phyloP scores from a whole-genome alignment of 495 filamentous ascomycete species.

The Penicillium angulare region DNA sequence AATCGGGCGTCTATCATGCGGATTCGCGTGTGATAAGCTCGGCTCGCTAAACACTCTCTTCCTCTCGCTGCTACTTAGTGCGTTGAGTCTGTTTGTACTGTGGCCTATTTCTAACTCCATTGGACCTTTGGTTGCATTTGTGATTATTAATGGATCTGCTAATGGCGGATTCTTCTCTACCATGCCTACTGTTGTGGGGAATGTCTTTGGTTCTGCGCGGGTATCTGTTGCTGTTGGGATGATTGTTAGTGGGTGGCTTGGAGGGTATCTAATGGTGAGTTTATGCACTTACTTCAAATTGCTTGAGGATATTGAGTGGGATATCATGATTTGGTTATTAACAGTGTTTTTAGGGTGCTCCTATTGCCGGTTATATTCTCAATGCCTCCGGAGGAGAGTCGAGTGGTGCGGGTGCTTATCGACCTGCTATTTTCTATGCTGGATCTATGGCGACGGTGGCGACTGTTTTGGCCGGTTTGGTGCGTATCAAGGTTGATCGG shows the following conservation, averaged over 20 bases:
- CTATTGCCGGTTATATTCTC: conserved; percentile 59
- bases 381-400: conserved; percentile 50
- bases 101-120: conserved; percentile 56
- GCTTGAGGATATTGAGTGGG: no score
- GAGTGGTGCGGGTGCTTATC: conserved; percentile 46
- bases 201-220: conserved; percentile 53
- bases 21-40: conserved; percentile 49
- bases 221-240: conserved; percentile 60
- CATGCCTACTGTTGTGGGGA: conserved; percentile 59
- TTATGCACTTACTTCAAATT: not conserved
- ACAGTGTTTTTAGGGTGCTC: conserved; percentile 45
- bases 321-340: not conserved
- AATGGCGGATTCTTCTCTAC: conserved; percentile 61
- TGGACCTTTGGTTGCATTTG: conserved; percentile 51
- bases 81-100: conserved; percentile 53
- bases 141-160: conserved; percentile 52
- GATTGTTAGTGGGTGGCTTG: conserved; percentile 59
- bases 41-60: conserved; percentile 53
- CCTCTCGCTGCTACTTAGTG: conserved; percentile 44
- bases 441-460: conserved; percentile 35
- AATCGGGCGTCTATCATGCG: conserved; percentile 48
- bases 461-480: conserved; percentile 18
- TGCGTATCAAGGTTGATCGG: conserved; percentile 26
- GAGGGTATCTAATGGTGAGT: conserved; percentile 55
- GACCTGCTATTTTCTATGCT: conserved; percentile 60